Conservation (phyloP, 352 stramenopile genomes). For the Plasmopara muralis region DNA sequence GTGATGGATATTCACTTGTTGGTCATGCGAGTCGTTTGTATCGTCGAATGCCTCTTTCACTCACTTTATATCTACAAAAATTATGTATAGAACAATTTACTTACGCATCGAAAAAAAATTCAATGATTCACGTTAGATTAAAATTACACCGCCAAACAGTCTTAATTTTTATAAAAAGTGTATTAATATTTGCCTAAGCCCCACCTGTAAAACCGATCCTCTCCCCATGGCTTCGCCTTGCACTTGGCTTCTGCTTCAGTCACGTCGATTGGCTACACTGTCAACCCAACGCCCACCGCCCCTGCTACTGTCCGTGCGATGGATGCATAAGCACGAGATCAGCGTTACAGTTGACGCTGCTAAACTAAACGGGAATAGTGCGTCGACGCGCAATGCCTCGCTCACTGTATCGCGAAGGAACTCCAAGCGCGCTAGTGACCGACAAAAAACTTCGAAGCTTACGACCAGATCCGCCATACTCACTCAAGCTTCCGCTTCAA, state of each 20-base stretch:
- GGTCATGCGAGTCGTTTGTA: too few species aligned
- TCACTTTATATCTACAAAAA: too few species aligned
- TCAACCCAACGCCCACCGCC: conserved; percentile 7
- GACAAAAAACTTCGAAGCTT: conserved; percentile 19
- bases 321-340: conserved; percentile 9
- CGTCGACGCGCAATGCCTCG: conserved; percentile 3
- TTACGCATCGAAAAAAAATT: too few species aligned
- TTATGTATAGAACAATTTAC: too few species aligned
- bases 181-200: too few species aligned
- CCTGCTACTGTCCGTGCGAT: conserved; percentile 12
- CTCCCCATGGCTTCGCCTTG: conserved; percentile 8
- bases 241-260: conserved; percentile 16
- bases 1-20: too few species aligned
- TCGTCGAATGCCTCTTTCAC: too few species aligned
- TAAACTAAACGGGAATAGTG: conserved; percentile 14
- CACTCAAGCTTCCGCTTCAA: conserved; percentile 2
- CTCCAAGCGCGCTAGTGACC: conserved; percentile 21
- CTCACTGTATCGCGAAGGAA: conserved; percentile 5
- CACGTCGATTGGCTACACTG: conserved; percentile 5
- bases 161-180: too few species aligned
- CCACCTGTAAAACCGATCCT: neutral
- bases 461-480: conserved; percentile 3
- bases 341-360: conserved; percentile 14
- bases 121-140: too few species aligned
- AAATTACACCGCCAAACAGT: too few species aligned